Base-by-base conservation (phyloP, 345 rosid genomes). In the Psidium guajava region DNA sequence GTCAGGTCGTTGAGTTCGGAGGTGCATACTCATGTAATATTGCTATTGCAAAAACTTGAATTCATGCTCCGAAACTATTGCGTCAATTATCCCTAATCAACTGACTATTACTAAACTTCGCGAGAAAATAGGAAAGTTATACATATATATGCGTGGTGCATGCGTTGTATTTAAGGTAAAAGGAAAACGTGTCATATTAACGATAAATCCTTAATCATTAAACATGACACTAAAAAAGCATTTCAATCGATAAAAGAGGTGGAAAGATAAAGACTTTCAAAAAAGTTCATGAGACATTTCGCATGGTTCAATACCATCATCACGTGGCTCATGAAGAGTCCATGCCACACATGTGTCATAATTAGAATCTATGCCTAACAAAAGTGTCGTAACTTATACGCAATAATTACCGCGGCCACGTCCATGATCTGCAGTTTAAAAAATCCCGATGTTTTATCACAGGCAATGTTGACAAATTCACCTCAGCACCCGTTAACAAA, bases 191-290 rank as follows among this genome's bases (percentile, higher is more conserved):
- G 13, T 3, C 27, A 11, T 10, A 55, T 55, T 9, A 9, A 55
- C 12, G 4, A 55, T n/a, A 55, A 3, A 55, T 22, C 11, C 25
- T 55, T 22, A 3, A 10, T 22, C n/a, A 3, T 8, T 55, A 22
- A 55, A 8, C 24, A 54, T 54, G 57, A 22, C 5, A 0, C 58
- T 21, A 24, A 22, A 24, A 22, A 7, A 55, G 20, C 6, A 16
- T 53, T 55, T 25, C 58, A 4, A 21, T 22, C 11, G 4, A 59
- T 27, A 6, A 2, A 1, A 32, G 44, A 32, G 3, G 1, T 16
- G 12, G 42, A 0, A 32, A 8, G 6, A 8, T 4, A 5, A 27
- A 5, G 1, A 32, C 0, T 0, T 32, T 10, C 8, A 0, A 15
- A 61, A 0, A 36, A 69, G 13, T 4, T 69, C 1, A 32, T 13